Base-by-base conservation (phyloP, 352 stramenopile genomes). In the Aphanomyces astaci region DNA sequence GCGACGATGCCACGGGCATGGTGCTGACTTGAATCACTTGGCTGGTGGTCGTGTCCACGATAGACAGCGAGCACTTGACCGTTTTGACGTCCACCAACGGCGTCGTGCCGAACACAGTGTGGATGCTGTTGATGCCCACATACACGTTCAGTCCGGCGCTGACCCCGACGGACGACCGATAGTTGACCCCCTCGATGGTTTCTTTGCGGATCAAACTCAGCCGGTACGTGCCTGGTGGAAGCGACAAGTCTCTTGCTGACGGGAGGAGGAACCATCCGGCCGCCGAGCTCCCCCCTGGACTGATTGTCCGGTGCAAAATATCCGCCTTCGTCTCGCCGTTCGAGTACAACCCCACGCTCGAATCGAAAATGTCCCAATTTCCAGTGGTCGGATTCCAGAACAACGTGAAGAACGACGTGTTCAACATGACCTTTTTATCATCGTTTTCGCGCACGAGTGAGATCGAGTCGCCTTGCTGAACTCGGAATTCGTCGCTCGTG, bases 61-160 rank as follows among this genome's bases (percentile, higher is more conserved):
- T 28, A 4, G 53, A 27, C 53, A 62, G 43, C 25, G 53, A 39
- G 30, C 53, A 62, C 31, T 43, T 31, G 30, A 62, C 53, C 22
- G 77, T 64, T 59, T 83, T 81, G 13, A 87, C 73, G 39, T 85
- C 79, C 19, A 87, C 76, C n/a, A 87, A 53, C 0, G 79, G 75
- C 15, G 79, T 87, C 10, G 79, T 84, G 9, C 79, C 79, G 52
- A 87, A 85, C 19, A 77, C 76, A 0, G 79, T 87, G 70, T 87
- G 76, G 15, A 82, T 76, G 31, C 79, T 76, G 46, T 87, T 87
- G 9, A 78, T 28, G 2, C 73, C 77, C n/a, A 78, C 77, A 1
- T 82, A 64, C 0, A 87, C 77, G 11, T 72, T 70, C 3, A 87
- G 70, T 7, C 63, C 55, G 3, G 53, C 27, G 0, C 77, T 81